Evolutionary conservation across 768 basidiomycete genomes (phyloP).

Genomic region (Tylopilus plumbeoviolaceoides): DNA sequence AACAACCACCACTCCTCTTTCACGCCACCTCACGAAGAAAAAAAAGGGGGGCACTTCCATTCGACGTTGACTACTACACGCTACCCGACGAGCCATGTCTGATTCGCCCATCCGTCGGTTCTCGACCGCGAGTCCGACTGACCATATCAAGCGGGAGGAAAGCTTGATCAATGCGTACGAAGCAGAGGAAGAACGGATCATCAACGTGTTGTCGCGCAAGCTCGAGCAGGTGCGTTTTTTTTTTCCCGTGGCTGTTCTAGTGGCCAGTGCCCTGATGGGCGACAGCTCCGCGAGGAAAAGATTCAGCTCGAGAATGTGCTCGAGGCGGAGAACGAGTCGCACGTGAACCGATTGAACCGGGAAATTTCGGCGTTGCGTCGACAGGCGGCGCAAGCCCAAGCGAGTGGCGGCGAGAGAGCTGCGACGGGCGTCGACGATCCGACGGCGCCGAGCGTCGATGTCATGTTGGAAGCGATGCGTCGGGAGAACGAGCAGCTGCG

Average conservation of each 20-base stretch:
- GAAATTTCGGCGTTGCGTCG: conserved; percentile 66
- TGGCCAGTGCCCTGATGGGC: background rate
- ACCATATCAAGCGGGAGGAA: conserved; percentile 51
- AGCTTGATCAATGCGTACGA: conserved; percentile 85
- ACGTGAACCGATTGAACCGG: conserved; percentile 71
- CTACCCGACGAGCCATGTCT: conserved; percentile 17
- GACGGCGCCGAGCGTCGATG: conserved; percentile 41
- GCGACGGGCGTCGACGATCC: conserved; percentile 24
- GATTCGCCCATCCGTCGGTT: conserved; percentile 54
- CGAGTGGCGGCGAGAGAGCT: conserved; percentile 19
- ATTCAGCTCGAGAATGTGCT: conserved; percentile 76
- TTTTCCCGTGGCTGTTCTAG: background rate
- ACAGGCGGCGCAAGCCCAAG: conserved; percentile 34
- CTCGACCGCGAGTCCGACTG: conserved; percentile 50
- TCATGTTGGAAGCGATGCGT: conserved; percentile 72
- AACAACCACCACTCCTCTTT: background rate
- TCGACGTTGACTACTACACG: too few relatives aligned
- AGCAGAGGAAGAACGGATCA: conserved; percentile 86
- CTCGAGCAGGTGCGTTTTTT: conserved; percentile 56
- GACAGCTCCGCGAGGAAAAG: conserved; percentile 78
- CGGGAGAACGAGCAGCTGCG: conserved; percentile 77
- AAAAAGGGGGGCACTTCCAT: too few relatives aligned
- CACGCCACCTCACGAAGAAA: background rate
- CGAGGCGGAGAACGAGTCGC: conserved; percentile 83
- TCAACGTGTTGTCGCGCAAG: conserved; percentile 78